Conservation (phyloP, 768 basidiomycete genomes). For the Saitozyma podzolica region DNA sequence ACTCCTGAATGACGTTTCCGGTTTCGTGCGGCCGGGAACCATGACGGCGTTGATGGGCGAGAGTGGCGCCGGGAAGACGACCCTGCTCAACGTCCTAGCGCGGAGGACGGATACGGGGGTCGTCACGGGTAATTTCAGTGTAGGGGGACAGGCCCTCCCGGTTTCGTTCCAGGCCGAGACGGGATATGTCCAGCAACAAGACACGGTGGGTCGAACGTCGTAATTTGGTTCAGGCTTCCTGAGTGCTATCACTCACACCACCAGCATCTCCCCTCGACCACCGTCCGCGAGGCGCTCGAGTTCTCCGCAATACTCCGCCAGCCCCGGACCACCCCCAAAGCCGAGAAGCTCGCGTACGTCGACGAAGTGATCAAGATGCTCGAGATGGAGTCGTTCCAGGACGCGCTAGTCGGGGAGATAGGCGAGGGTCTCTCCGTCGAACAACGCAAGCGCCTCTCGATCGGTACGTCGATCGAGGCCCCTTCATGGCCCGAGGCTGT, state of each 20-base stretch:
- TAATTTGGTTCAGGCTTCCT: neutral
- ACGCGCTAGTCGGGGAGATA: conserved; percentile 63
- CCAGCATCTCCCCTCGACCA: conserved; percentile 21
- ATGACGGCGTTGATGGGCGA: conserved; percentile 53
- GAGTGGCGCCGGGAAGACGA: conserved; percentile 53
- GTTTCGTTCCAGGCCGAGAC: conserved; percentile 51
- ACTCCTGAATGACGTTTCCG: conserved; percentile 69
- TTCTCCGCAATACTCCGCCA: conserved; percentile 53
- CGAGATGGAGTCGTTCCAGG: conserved; percentile 67
- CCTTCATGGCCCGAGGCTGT: too few relatives aligned
- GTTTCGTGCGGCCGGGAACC: conserved; percentile 73
- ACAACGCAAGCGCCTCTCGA: conserved; percentile 40
- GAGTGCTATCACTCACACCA: conserved; percentile 32
- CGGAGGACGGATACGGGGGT: conserved; percentile 42
- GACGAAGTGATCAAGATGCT: conserved; percentile 51
- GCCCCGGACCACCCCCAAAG: conserved; percentile 33
- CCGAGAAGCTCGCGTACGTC: conserved; percentile 50
- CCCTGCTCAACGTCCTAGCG: conserved; percentile 29
- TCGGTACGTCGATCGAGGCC: conserved; percentile 29
- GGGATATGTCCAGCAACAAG: conserved; percentile 43
- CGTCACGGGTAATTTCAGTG: conserved; percentile 51
- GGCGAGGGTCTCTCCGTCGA: conserved; percentile 61
- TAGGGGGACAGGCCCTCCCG: conserved; percentile 48
- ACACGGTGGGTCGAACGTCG: neutral
- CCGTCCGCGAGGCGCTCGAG: conserved; percentile 52